These are phyloP conservation scores for Talaromyces rugulosus DNA, from an alignment of 2,329 filamentous ascomycete genomes.

Conservation along the genomic window DNA sequence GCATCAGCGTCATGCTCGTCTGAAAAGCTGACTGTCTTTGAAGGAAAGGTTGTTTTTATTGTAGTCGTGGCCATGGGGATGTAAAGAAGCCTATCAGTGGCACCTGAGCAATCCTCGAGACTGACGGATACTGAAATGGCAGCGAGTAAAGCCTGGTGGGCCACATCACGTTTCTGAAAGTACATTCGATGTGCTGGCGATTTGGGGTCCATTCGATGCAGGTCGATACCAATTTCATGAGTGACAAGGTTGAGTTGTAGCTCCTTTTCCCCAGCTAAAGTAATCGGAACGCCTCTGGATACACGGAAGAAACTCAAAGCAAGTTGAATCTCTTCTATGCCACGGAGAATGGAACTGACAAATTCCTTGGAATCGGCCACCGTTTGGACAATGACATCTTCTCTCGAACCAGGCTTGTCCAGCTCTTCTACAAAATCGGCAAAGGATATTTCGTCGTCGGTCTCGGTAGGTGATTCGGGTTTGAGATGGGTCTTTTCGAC, in stretches of 20 bases:
- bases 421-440: conserved; percentile 71
- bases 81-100: conserved; percentile 82
- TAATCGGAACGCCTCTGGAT: conserved; percentile 69
- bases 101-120: conserved; percentile 81
- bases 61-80: conserved; percentile 97
- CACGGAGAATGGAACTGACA: conserved; percentile 79
- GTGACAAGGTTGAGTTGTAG: conserved; percentile 83
- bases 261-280: conserved; percentile 64
- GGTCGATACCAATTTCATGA: conserved; percentile 92
- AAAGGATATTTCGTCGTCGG: conserved; percentile 59
- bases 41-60: conserved; percentile 87
- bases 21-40: conserved; percentile 82
- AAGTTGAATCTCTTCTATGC: conserved; percentile 95
- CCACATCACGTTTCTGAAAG: conserved; percentile 86
- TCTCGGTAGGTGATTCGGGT: conserved; percentile 37
- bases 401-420: conserved; percentile 61
- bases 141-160: conserved; percentile 88
- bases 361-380: conserved; percentile 93
- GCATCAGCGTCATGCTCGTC: conserved; percentile 69
- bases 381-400: conserved; percentile 69
- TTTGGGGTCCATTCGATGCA: conserved; percentile 85
- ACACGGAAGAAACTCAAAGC: conserved; percentile 87
- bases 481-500: conserved; percentile 31
- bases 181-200: conserved; percentile 98
- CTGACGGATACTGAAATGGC: conserved; percentile 90